These are phyloP conservation scores for Magnolia kwangsiensis DNA, from an alignment of 164 flowering plant species.

Conservation along the genomic window DNA sequence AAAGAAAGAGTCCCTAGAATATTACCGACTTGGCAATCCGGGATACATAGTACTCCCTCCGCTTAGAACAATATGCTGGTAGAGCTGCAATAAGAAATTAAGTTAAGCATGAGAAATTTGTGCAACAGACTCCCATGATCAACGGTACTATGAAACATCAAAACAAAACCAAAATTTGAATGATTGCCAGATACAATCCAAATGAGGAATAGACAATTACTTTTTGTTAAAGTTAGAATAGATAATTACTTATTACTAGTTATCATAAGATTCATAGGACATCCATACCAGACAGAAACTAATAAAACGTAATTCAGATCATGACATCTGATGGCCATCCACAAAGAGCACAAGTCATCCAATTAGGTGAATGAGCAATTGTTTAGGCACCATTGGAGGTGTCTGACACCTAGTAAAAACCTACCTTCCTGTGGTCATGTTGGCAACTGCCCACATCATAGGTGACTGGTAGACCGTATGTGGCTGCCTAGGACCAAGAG, in stretches of 20 bases:
- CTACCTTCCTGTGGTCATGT: too few species aligned
- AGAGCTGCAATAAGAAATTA: constrained; percentile 62
- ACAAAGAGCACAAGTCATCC: too few species aligned
- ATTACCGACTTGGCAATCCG: constrained; percentile 97
- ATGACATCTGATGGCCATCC: too few species aligned
- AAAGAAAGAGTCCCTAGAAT: constrained; percentile 10
- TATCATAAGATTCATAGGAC: background rate
- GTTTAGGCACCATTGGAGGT: too few species aligned
- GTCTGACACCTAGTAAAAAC: too few species aligned
- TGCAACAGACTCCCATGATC: background rate
- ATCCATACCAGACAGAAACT: background rate
- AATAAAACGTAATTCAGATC: background rate
- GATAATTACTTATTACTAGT: too few species aligned
- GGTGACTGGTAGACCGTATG: too few species aligned
- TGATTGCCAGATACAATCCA: background rate
- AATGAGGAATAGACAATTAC: background rate
- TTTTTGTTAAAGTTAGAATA: too few species aligned
- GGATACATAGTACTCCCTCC: constrained; percentile 99
- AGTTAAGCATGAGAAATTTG: background rate
- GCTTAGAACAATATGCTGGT: constrained; percentile 96
- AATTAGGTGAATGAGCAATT: too few species aligned
- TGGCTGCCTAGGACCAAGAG: too few species aligned
- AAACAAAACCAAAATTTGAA: background rate
- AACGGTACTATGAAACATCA: background rate
- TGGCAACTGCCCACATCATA: too few species aligned